Conservation (phyloP, 352 stramenopile genomes). For the Pythium aristosporum region DNA sequence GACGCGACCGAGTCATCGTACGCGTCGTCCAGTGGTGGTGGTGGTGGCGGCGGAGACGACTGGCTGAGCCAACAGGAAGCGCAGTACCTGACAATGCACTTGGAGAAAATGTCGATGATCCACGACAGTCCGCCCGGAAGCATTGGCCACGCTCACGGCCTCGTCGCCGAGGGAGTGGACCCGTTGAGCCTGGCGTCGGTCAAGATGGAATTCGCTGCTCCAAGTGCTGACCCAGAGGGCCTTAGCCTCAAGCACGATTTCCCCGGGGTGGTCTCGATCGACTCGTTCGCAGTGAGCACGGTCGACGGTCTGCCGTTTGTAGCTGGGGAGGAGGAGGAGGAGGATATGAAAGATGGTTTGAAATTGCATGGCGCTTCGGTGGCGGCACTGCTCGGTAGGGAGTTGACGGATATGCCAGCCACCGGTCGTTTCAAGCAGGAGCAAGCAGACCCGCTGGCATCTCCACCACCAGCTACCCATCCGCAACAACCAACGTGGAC, state of each 20-base stretch:
- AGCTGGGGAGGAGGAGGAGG: slow-evolving; percentile 11
- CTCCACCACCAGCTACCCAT: not conserved
- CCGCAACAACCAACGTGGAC: slow-evolving; percentile 10
- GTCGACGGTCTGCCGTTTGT: slow-evolving; percentile 11
- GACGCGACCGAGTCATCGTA: slow-evolving; percentile 10
- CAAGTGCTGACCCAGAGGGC: not conserved
- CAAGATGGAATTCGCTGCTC: slow-evolving; percentile 15
- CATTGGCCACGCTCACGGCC: not conserved
- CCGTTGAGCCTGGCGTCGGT: not conserved
- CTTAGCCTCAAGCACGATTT: slow-evolving; percentile 16
- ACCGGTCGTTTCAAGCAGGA: slow-evolving; percentile 20
- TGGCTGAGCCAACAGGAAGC: slow-evolving; percentile 30
- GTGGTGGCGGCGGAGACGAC: slow-evolving; percentile 11
- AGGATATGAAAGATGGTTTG: slow-evolving; percentile 27
- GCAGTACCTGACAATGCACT: slow-evolving; percentile 51
- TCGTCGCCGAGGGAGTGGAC: not conserved
- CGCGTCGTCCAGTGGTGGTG: not conserved
- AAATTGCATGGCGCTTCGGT: slow-evolving; percentile 19
- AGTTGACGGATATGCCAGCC: not conserved
- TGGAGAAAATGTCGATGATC: slow-evolving; percentile 69
- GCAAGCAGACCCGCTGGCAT: not conserved
- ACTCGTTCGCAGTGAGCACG: slow-evolving; percentile 16
- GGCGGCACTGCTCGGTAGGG: slow-evolving; percentile 5
- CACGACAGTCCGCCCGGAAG: slow-evolving; percentile 22
- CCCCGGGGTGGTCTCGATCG: slow-evolving; percentile 11